Evolutionary conservation across 2,329 filamentous ascomycete species (phyloP).

Genomic region (Exophiala sp.): DNA sequence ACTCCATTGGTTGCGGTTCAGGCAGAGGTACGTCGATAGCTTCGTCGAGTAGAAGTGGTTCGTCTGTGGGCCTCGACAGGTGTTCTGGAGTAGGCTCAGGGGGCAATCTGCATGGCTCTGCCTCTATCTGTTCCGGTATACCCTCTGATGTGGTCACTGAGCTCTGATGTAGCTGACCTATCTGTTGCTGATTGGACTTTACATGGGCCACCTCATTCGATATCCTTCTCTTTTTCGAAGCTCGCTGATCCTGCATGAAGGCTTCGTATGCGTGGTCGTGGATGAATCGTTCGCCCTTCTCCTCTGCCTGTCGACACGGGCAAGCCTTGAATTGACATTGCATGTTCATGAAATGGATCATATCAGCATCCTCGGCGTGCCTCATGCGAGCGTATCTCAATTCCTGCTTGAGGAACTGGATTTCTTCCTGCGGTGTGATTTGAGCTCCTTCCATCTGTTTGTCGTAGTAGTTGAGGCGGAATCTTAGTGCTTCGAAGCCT

Average conservation of each 20-base stretch:
- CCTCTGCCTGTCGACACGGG: constrained; percentile 46
- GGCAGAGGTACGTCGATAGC: constrained; percentile 26
- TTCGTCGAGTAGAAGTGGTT: constrained; percentile 17
- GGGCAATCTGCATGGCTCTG: constrained; percentile 4
- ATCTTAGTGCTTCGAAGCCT: constrained; percentile 11
- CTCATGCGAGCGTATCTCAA: constrained; percentile 50
- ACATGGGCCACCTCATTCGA: constrained; percentile 3
- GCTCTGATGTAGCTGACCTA: neutral
- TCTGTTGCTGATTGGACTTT: neutral
- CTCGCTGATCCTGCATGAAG: constrained; percentile 14
- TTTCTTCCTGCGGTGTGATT: constrained; percentile 35
- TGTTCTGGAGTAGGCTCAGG: constrained; percentile 12
- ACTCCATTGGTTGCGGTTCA: constrained; percentile 20
- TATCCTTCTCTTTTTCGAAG: constrained; percentile 22
- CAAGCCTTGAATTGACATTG: constrained; percentile 50
- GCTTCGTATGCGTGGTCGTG: constrained; percentile 38
- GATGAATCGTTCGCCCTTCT: constrained; percentile 38
- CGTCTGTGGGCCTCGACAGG: neutral
- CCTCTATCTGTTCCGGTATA: neutral
- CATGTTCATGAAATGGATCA: constrained; percentile 51
- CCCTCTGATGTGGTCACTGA: neutral
- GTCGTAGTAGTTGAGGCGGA: constrained; percentile 9
- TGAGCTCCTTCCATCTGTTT: constrained; percentile 30
- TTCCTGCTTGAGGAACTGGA: constrained; percentile 47
- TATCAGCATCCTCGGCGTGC: constrained; percentile 50